phyloP scores from a whole-genome alignment of 2,329 filamentous ascomycete species.

The Fusarium illudens region DNA sequence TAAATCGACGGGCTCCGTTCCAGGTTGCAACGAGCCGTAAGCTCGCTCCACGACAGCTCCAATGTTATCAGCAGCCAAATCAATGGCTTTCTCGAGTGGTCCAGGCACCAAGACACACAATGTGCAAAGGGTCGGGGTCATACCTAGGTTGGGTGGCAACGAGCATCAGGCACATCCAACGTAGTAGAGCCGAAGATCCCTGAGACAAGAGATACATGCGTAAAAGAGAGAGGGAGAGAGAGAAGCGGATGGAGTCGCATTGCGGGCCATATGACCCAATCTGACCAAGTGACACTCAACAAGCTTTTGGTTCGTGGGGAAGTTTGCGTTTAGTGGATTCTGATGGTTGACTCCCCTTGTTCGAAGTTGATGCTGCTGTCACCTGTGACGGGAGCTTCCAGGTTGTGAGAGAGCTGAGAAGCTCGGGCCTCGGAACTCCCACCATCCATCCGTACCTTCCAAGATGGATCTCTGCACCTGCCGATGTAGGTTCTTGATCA shows the following conservation, averaged over 20 bases:
- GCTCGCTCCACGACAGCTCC: neutral
- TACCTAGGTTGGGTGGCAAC: neutral
- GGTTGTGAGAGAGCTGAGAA: neutral
- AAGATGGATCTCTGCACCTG: neutral
- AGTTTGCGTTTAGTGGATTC: conserved; percentile 27
- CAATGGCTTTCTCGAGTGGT: neutral
- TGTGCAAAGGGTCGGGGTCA: neutral
- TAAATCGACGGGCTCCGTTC: neutral
- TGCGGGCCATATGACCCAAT: conserved; percentile 30
- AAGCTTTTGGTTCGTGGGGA: conserved; percentile 37
- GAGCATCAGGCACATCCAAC: neutral
- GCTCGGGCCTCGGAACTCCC: neutral
- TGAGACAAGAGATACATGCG: conserved; percentile 19
- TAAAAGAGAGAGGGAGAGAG: conserved; percentile 11
- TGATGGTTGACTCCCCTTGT: conserved; percentile 13
- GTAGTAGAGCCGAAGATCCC: conserved; percentile 6
- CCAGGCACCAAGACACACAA: neutral
- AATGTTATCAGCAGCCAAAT: neutral
- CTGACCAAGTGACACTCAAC: conserved; percentile 26
- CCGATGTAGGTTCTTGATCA: neutral
- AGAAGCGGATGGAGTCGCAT: conserved; percentile 22
- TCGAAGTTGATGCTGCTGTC: conserved; percentile 6
- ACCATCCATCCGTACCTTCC: neutral
- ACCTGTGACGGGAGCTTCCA: neutral
- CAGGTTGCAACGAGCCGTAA: neutral